These are phyloP conservation scores for Sutorius eximius DNA, from an alignment of 1,284 basidiomycete species.

Conservation along the genomic window DNA sequence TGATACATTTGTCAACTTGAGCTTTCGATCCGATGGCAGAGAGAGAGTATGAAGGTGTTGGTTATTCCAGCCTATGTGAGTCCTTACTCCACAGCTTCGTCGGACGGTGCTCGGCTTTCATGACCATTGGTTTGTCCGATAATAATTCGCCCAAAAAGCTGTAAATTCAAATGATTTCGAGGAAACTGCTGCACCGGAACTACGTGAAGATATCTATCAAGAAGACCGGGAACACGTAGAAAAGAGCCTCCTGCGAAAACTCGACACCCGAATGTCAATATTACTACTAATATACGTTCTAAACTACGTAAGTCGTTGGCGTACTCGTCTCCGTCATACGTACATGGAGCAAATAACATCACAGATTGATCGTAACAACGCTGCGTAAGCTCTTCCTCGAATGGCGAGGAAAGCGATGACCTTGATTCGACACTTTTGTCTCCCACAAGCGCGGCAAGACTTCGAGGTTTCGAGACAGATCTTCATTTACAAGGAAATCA, in stretches of 20 bases:
- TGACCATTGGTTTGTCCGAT: background rate
- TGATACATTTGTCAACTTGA: background rate
- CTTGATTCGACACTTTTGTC: constrained; percentile 6
- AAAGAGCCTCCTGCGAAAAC: constrained; percentile 28
- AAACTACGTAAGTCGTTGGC: constrained; percentile 46
- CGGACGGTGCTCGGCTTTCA: background rate
- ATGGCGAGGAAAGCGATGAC: background rate
- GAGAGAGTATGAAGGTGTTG: constrained; percentile 4
- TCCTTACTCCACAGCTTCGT: background rate
- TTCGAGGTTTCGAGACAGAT: constrained; percentile 32
- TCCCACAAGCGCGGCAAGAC: constrained; percentile 27
- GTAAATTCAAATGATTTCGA: constrained; percentile 9
- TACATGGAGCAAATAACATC: background rate
- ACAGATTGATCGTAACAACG: constrained; percentile 72
- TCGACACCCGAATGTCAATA: constrained; percentile 51
- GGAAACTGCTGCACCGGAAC: background rate
- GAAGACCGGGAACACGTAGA: constrained; percentile 12
- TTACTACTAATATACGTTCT: constrained; percentile 56
- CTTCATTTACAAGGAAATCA: constrained; percentile 44
- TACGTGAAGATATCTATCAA: background rate
- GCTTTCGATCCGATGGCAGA: constrained; percentile 6
- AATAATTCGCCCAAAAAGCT: constrained; percentile 3
- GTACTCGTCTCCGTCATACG: background rate
- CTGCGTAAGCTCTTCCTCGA: constrained; percentile 42
- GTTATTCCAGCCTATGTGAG: constrained; percentile 23